Conservation (phyloP, 148 eudicot genomes). For the Beta vulgaris region DNA sequence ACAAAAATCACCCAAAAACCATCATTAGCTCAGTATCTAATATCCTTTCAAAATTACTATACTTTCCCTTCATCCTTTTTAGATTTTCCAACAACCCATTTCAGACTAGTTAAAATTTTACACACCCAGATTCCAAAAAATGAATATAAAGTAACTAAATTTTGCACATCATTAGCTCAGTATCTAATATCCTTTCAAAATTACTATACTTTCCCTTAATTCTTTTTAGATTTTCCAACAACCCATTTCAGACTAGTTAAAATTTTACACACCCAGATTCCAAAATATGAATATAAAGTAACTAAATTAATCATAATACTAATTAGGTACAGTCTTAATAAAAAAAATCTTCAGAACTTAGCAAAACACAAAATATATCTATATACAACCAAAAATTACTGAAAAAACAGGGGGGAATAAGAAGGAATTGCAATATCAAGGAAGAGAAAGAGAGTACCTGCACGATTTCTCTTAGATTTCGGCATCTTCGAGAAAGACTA, state of each 20-base stretch:
- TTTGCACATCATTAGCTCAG: not conserved
- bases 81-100: not conserved
- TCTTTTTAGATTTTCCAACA: not conserved
- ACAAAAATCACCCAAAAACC: conserved; percentile 2
- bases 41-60: not conserved
- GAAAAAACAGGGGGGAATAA: not conserved
- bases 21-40: not conserved
- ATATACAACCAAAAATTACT: not conserved
- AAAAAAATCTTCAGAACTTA: not conserved
- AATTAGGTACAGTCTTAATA: too few relatives aligned
- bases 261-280: not conserved
- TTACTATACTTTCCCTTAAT: not conserved
- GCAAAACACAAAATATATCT: not conserved
- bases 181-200: not conserved
- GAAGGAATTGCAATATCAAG: not conserved
- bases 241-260: not conserved
- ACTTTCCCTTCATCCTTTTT: not conserved
- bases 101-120: not conserved
- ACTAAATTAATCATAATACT: too few relatives aligned
- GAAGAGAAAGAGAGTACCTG: conserved; percentile 33
- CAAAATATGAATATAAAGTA: not conserved
- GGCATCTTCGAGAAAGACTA: conserved; percentile 43
- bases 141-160: not conserved
- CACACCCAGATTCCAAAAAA: not conserved
- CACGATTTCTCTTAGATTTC: conserved; percentile 72